Evolutionary conservation across 2,329 filamentous ascomycete genomes (phyloP), one percentile per base, ranked within the genome.

Genomic region (Dactylonectria estremocensis): DNA sequence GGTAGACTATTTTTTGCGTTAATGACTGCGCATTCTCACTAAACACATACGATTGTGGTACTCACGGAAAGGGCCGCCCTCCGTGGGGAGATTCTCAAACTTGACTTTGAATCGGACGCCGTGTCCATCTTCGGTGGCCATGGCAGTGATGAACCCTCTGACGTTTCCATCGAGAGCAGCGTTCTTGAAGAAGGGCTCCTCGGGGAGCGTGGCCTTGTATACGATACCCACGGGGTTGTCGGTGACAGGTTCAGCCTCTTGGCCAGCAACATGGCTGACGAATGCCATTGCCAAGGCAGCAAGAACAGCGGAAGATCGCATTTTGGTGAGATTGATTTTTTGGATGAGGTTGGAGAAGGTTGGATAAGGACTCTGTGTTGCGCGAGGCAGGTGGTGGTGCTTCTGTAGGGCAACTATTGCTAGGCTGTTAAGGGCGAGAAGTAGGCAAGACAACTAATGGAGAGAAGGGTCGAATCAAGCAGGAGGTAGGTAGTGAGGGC

Each of bases 31-130:
- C 62, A 18, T 20, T 20, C 22, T 18, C 6, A 10, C 13, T 18
- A 13, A 24, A 11, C 24, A 28, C 18, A 5, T 8, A n/a, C 18
- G 1, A 40, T 5, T 28, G 28, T 14, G 33, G 18, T 8, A 84
- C 87, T 74, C 82, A 92, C 90, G 76, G 82, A 91, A 91, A 13
- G 89, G 88, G 2, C 89, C 88, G 49, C 85, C 85, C 64, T 83
- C 81, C 11, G 83, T 81, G 61, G 90, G 90, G 9, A 92, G 81
- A 74, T 90, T 90, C 61, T 83, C 85, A 74, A 92, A 87, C 35
- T 83, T 79, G 70, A 90, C 84, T 61, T 82, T 80, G 77, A 89
- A 88, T 61, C 83, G 78, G 59, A 91, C 86, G 49, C 90, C 90
- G 24, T 84, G 81, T 57, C 88, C 88, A 61, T 85, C 81, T 1